phyloP scores from a whole-genome alignment of 345 rosid species.

The Eucalyptus erythrocorys region DNA sequence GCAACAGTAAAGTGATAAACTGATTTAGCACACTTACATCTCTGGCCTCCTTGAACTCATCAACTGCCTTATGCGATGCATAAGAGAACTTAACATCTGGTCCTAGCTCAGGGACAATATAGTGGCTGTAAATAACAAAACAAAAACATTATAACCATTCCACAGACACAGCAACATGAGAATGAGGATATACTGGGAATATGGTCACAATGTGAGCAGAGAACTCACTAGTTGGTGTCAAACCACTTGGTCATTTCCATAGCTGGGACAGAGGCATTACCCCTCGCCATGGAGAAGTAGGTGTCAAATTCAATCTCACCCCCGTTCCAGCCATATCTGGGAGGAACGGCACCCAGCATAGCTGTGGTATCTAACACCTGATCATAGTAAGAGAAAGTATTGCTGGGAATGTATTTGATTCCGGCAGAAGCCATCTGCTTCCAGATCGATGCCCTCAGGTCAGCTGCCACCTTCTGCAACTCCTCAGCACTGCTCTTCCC shows the following conservation, averaged over 20 bases:
- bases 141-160: neutral
- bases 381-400: slow-evolving; percentile 87
- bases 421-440: slow-evolving; percentile 82
- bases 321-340: slow-evolving; percentile 62
- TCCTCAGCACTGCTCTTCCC: slow-evolving; percentile 79
- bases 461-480: slow-evolving; percentile 74
- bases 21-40: slow-evolving; percentile 29
- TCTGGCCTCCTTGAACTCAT: slow-evolving; percentile 93
- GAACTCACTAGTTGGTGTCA: slow-evolving; percentile 91
- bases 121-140: slow-evolving; percentile 45
- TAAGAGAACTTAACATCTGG: slow-evolving; percentile 79
- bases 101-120: slow-evolving; percentile 92
- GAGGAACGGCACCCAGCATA: slow-evolving; percentile 93
- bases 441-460: slow-evolving; percentile 82
- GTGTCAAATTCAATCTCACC: slow-evolving; percentile 77
- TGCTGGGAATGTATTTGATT: slow-evolving; percentile 90
- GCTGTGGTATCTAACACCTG: slow-evolving; percentile 88
- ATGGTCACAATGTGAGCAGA: neutral
- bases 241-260: slow-evolving; percentile 99
- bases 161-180: neutral
- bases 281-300: slow-evolving; percentile 98
- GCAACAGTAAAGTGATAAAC: neutral
- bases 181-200: neutral
- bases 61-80: slow-evolving; percentile 91
- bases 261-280: slow-evolving; percentile 88